Evolutionary conservation across 2,329 filamentous ascomycete genomes (phyloP).

Genomic region (Paraconiothyrium brasiliense): DNA sequence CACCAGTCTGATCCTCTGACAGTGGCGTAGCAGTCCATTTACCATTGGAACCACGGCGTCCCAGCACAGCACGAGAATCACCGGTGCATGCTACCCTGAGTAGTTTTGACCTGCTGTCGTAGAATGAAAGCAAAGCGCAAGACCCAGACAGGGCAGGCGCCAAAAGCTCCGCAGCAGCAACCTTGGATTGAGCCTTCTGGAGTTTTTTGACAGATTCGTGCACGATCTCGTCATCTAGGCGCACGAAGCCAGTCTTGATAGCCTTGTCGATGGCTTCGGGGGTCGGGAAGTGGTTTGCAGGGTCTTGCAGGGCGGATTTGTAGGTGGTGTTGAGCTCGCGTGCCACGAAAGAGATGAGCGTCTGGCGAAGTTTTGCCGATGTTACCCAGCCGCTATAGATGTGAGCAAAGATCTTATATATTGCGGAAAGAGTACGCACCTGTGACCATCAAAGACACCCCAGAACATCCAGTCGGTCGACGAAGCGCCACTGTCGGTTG

Average conservation of each 20-base stretch:
- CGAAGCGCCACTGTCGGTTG: slow-evolving; percentile 62
- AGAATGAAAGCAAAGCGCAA: slow-evolving; percentile 94
- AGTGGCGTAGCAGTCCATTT: slow-evolving; percentile 94
- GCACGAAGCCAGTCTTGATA: slow-evolving; percentile 90
- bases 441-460: slow-evolving; percentile 98
- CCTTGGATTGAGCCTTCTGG: slow-evolving; percentile 85
- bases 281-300: slow-evolving; percentile 69
- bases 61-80: slow-evolving; percentile 93
- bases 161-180: slow-evolving; percentile 88
- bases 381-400: slow-evolving; percentile 88
- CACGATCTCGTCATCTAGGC: slow-evolving; percentile 92
- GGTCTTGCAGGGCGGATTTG: slow-evolving; percentile 72
- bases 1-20: slow-evolving; percentile 93
- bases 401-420: background rate
- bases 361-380: slow-evolving; percentile 92
- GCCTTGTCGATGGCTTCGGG: slow-evolving; percentile 86
- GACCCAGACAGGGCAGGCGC: slow-evolving; percentile 96
- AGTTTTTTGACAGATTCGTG: slow-evolving; percentile 93
- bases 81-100: slow-evolving; percentile 95
- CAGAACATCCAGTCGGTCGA: slow-evolving; percentile 99
- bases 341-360: slow-evolving; percentile 90
- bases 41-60: slow-evolving; percentile 77
- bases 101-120: slow-evolving; percentile 86
- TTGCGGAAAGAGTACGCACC: slow-evolving; percentile 62
- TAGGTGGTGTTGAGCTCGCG: slow-evolving; percentile 93